Base-by-base conservation (phyloP, 208 protist species). In the Trypanosoma platydactyli region DNA sequence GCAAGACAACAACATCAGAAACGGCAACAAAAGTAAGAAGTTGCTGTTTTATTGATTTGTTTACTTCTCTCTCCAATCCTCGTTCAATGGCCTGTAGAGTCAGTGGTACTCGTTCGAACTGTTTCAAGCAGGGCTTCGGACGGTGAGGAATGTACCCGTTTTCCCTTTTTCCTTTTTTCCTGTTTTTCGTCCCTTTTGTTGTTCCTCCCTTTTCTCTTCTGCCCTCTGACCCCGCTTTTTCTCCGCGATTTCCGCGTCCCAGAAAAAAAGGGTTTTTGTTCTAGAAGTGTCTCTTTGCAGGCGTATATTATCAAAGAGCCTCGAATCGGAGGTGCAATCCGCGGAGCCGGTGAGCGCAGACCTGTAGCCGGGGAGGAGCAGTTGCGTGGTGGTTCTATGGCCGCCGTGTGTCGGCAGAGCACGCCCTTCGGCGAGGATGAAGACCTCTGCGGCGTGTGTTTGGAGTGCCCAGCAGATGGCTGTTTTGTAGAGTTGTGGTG, bases 371-470 rank as follows among this genome's bases (percentile, higher is more conserved):
- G 50, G 1, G 42, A 4, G 15, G 22, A 30, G 25, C 3, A 45
- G 35, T 0, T 5, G 5, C n/a, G 53, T 45, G 53, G 18, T 42
- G 5, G 35, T 24, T 5, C 24, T 25, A n/a, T 68, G 4, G 38
- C 57, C 15, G 15, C 68, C 15, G 42, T 44, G 0, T 27, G 49
- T 9, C 54, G 45, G 13, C 61, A 64, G 29, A 22, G 57, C 2
- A 60, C 61, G 18, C 65, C 64, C 0, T 77, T 64, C 41, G 77
- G 67, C 13, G 88, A 89, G 20, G 83, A 89, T 16, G 86, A 91
- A 54, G 75, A 88, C 42, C 64, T 90, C 48, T 95, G 89, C 60
- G 89, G 86, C n/a, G 83, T 95, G 11, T 95, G 89, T 57, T 76
- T 95, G 18, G 89, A 95, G 54, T 57, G 44, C 3, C 89, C 89